Evolutionary conservation across 768 basidiomycete species (phyloP).

Genomic region (Lanmaoa rubissima): DNA sequence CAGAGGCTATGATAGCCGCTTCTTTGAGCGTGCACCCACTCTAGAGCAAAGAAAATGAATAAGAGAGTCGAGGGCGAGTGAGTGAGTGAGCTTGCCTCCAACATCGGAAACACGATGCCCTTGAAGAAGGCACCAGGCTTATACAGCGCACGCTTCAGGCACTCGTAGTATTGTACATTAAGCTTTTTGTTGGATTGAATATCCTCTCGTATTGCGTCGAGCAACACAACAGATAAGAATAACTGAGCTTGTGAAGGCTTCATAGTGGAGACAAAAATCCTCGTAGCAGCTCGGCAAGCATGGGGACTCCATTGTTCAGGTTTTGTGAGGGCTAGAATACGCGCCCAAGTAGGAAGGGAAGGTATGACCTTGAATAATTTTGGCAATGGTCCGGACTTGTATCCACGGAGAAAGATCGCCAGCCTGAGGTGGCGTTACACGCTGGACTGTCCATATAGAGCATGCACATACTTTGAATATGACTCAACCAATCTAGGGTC

Average conservation of each 20-base stretch:
- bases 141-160: constrained; percentile 88
- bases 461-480: constrained; percentile 77
- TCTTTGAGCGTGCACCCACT: constrained; percentile 89
- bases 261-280: constrained; percentile 95
- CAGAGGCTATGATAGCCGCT: constrained; percentile 90
- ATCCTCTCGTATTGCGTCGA: constrained; percentile 87
- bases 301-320: constrained; percentile 96
- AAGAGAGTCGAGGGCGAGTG: constrained; percentile 28
- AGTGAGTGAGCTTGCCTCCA: constrained; percentile 63
- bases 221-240: constrained; percentile 86
- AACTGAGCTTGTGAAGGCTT: constrained; percentile 93
- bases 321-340: constrained; percentile 86
- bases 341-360: constrained; percentile 93
- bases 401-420: constrained; percentile 78
- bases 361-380: constrained; percentile 99
- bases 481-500: constrained; percentile 92
- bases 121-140: constrained; percentile 99
- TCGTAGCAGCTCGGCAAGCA: constrained; percentile 90
- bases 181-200: constrained; percentile 85
- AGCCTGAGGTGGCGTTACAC: constrained; percentile 50
- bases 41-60: constrained; percentile 32
- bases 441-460: background rate
- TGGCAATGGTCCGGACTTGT: constrained; percentile 92
- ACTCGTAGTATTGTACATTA: constrained; percentile 91
- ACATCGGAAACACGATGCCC: constrained; percentile 92